Base-by-base conservation (phyloP, 768 basidiomycete genomes). In the Sistotremastrum niveocremeum region DNA sequence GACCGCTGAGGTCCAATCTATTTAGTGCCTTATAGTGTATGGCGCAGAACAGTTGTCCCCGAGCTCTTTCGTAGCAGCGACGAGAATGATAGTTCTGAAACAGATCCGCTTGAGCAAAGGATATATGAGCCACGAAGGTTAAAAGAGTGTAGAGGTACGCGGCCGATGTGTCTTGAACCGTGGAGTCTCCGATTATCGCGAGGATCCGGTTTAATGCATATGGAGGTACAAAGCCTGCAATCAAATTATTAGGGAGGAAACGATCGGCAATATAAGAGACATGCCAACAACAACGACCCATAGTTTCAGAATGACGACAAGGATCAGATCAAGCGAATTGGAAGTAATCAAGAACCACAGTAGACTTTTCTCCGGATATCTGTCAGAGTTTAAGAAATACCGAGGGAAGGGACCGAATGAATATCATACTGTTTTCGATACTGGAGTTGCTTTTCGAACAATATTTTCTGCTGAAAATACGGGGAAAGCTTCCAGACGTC, bases 401-500 rank as follows among this genome's bases (percentile, higher is more conserved):
- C 12, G 9, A 7, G 29, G 39, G 43, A n/a, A 11, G 43, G 5
- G 43, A 20, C 46, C 49, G 11, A 8, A 37, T 12, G n/a, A 37
- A 34, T 3, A 56, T 49, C 57, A 6, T 55, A 73, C 73, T 54
- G 52, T 39, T 58, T 51, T 46, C 64, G 67, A 57, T 81, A 79
- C 54, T 69, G 63, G 34, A 81, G 56, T 51, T 67, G 77, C 57
- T 81, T 84, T 37, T 60, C 65, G 57, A 82, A 84, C 8, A 83
- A 63, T 52, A 78, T 81, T 52, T 73, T 75, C 56, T 83, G 80
- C 30, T 65, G 67, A 59, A 84, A 80, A 50, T 71, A 80, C 0
- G 81, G 81, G 3, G 80, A 81, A 32, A 83, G 62, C 7, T 56
- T 60, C 80, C 81, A 84, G 5, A 82, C 73, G 54, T 83, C 66